Base-by-base conservation (phyloP, 495 filamentous ascomycete genomes). In the Penicillium macrosclerotiorum region DNA sequence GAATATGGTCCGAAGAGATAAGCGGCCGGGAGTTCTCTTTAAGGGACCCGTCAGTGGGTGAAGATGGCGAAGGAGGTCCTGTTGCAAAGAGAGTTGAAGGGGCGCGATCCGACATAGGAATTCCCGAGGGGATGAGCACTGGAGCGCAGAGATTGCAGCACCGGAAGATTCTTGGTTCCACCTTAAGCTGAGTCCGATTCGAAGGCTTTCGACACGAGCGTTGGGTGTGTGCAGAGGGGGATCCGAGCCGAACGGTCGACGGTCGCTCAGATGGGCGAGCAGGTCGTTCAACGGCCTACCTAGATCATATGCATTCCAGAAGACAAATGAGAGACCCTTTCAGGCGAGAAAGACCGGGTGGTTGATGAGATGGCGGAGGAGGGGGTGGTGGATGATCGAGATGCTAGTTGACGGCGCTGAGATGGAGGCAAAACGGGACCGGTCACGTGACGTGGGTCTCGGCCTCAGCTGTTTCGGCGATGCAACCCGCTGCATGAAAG, bases 21-120 rank as follows among this genome's bases (percentile, higher is more conserved):
- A 42, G 52, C n/a, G 59, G 55, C 44, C 51, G 52, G 32, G 26
- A 52, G 45, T 45, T 68, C 57, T 66, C 69, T 60, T 75, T 75
- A 17, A 63, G 51, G 52, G 54, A 62, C 26, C 61, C 64, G 38
- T 62, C 53, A 51, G 70, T 60, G 35, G 69, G 67, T 49, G 71
- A 74, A 20, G 72, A 63, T 47, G 71, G 71, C 42, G 72, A 75
- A 55, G 63, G 67, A 60, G 68, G 69, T 48, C 57, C 64, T 52
- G 54, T 51, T 64, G 54, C 69, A 42, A 67, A 68, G 42, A 66
- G 62, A 34, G 60, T 55, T 45, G 64, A 62, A 39, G 54, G 57
- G 51, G 49, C 52, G 59, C 67, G 68, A 68, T 68, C 64, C 56
- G 71, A 75, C 72, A 75, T 75, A 67, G 59, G 55, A 58, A 36